Base-by-base conservation (phyloP, 2,329 filamentous ascomycete genomes). In the Alternaria solani region DNA sequence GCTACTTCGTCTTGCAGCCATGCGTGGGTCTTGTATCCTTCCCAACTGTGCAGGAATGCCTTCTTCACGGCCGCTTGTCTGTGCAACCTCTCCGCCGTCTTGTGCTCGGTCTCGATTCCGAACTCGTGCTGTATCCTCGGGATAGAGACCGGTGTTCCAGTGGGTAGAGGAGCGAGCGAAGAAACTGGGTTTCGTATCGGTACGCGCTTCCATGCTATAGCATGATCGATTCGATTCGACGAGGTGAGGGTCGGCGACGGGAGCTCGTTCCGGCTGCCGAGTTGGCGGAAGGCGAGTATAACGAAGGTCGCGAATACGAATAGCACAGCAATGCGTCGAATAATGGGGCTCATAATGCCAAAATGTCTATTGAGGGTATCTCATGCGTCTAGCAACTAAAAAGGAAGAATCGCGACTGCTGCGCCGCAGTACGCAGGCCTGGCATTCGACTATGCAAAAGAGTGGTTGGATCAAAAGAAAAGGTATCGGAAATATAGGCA, bases 1-100 rank as follows among this genome's bases (percentile, higher is more conserved):
- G 75, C 70, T 8, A 87, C 71, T 72, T 87, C 85, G 62, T 87
- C 85, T 16, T 80, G 75, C 47, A 82, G 71, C 84, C 85, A 87
- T 1, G 85, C 85, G 52, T 82, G 71, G 44, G 79, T 71, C 61
- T 81, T 84, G 71, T 88, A 88, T 28, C 83, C 81, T 12, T 80
- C 74, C 82, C 85, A 81, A 4, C 75, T 74, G 43, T 76, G 77
- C 54, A 74, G 51, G 56, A 81, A 80, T 12, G 71, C 71, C 5
- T 73, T 65, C 53, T 78, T 79, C 7, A 81, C 78, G 39, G 72
- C 74, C 9, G 66, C 57, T 55, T 73, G 71, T 47, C 79, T 66
- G 8, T 71, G 60, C 30, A 75, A 56, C 36, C 77, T 66, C 59
- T 76, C 62, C 43, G 73, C 65, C 57, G 69, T 71, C 57, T 69